phyloP scores from a whole-genome alignment of 768 basidiomycete species.

The Leccinum incarnatum region DNA sequence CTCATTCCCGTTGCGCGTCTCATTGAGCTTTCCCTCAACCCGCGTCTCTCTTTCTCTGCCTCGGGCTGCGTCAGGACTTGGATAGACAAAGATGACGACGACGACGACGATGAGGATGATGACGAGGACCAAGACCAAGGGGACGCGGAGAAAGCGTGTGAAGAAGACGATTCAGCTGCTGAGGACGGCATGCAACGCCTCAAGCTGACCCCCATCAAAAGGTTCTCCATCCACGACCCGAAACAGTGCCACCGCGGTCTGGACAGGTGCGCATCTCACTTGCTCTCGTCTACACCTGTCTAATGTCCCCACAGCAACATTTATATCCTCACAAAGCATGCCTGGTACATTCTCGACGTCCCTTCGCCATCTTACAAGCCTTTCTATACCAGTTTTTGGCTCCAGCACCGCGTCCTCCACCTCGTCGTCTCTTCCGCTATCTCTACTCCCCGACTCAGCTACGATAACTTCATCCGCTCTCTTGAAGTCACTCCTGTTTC shows the following conservation, averaged over 20 bases:
- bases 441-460: conserved; percentile 35
- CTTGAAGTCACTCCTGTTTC: conserved; percentile 32
- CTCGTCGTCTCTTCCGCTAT: conserved; percentile 41
- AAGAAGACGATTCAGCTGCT: background rate
- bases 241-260: conserved; percentile 25
- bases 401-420: conserved; percentile 49
- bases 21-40: conserved; percentile 28
- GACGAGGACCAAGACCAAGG: conserved; percentile 22
- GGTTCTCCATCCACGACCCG: conserved; percentile 47
- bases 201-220: conserved; percentile 42
- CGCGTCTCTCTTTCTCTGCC: conserved; percentile 31
- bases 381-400: conserved; percentile 48
- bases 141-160: conserved; percentile 15
- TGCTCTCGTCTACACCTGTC: background rate
- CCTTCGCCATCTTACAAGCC: conserved; percentile 47
- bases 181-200: conserved; percentile 31
- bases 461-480: conserved; percentile 37
- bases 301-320: conserved; percentile 47
- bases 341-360: conserved; percentile 67
- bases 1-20: conserved; percentile 43
- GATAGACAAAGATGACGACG: conserved; percentile 33
- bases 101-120: conserved; percentile 25
- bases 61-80: conserved; percentile 39
- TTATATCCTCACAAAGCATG: conserved; percentile 56
- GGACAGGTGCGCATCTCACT: conserved; percentile 40